Percentiles rank a stretch among this genome's conserved stretches.
Evolutionary conservation across 441 rosid genomes (phyloP).

Genomic region (Populus hybrid): DNA sequence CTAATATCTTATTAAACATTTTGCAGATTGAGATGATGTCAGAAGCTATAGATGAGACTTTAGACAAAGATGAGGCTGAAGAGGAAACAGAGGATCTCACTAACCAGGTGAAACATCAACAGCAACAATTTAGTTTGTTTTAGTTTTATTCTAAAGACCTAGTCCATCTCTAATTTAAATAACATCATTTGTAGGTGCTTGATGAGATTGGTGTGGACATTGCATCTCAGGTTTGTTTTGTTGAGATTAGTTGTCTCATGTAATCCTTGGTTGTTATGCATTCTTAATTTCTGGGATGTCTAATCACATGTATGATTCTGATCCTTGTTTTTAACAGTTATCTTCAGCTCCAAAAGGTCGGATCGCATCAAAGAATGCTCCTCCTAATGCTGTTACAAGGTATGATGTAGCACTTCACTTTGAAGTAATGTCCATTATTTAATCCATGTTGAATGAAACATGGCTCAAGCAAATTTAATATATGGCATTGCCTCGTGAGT

Average conservation of each 20-base stretch:
- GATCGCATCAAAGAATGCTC: conserved; percentile 32
- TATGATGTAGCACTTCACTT: conserved; percentile 9
- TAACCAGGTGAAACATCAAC: conserved; percentile 55
- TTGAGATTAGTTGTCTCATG: not conserved
- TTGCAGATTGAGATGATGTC: conserved; percentile 96
- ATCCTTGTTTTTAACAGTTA: conserved; percentile 44
- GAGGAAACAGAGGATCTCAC: conserved; percentile 98
- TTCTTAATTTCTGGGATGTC: not conserved
- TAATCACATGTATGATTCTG: conserved; percentile 1
- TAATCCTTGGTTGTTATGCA: not conserved
- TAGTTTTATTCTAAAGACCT: not conserved
- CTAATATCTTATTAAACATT: not conserved
- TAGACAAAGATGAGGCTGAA: conserved; percentile 97
- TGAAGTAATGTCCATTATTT: not conserved
- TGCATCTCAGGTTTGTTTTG: conserved; percentile 84
- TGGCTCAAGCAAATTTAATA: not conserved
- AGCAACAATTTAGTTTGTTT: not conserved
- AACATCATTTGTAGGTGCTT: conserved; percentile 54
- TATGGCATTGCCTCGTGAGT: not conserved
- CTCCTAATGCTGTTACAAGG: conserved; percentile 52
- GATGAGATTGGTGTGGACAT: conserved; percentile 96
- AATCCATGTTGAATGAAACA: not conserved
- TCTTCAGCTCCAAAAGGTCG: conserved; percentile 67
- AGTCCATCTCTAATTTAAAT: not conserved
- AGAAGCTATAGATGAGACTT: conserved; percentile 87